Evolutionary conservation across 495 filamentous ascomycete species (phyloP).

Genomic region (Aspergillus campestris): DNA sequence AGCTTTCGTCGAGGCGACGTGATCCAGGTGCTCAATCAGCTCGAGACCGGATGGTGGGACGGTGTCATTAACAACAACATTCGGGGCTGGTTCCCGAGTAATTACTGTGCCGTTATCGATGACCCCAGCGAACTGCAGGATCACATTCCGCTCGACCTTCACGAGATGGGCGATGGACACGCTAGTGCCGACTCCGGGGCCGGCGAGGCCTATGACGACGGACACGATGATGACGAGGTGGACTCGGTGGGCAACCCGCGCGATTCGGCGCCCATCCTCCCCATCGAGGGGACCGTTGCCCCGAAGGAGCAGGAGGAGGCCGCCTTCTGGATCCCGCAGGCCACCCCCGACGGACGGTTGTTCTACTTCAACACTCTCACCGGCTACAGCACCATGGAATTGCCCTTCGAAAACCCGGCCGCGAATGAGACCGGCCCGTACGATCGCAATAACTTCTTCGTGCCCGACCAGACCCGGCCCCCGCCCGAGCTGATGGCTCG

Average conservation of each 20-base stretch:
- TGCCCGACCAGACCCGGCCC: constrained; percentile 83
- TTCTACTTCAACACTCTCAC: constrained; percentile 98
- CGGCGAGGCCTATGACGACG: constrained; percentile 63
- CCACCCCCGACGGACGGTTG: constrained; percentile 84
- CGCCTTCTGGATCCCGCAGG: constrained; percentile 97
- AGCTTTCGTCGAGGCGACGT: constrained; percentile 94
- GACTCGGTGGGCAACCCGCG: constrained; percentile 53
- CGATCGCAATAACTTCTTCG: constrained; percentile 77
- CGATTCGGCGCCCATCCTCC: constrained; percentile 49
- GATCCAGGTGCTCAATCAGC: constrained; percentile 94
- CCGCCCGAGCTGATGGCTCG: constrained; percentile 89
- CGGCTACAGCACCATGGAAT: constrained; percentile 82
- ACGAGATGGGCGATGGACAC: constrained; percentile 42
- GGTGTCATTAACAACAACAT: constrained; percentile 75
- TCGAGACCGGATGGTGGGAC: constrained; percentile 99
- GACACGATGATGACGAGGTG: constrained; percentile 57
- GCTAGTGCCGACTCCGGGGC: constrained; percentile 46
- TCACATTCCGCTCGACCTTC: constrained; percentile 16
- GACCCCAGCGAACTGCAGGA: constrained; percentile 55
- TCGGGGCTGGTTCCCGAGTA: constrained; percentile 97
- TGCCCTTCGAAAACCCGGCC: constrained; percentile 85
- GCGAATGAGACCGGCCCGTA: constrained; percentile 74
- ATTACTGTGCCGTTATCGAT: constrained; percentile 83
- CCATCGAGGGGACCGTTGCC: constrained; percentile 57
- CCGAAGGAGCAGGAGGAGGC: constrained; percentile 72